Conservation (phyloP, 2,329 filamentous ascomycete genomes). For the Macrophomina phaseolina region DNA sequence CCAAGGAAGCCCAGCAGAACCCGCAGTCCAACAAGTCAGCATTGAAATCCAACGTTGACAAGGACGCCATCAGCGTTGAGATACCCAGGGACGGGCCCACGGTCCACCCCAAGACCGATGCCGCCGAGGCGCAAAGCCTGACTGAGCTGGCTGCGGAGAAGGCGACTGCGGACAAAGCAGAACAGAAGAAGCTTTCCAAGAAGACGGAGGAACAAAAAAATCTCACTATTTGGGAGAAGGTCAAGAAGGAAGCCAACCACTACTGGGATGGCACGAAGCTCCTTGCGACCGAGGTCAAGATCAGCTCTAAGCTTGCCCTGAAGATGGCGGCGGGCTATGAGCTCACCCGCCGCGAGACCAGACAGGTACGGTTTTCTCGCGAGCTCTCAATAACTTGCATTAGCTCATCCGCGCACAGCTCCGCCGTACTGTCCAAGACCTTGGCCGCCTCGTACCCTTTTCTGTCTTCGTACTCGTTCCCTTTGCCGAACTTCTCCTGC, state of each 20-base stretch:
- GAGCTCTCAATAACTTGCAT: background rate
- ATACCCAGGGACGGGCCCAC: slow-evolving; percentile 48
- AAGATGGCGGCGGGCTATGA: slow-evolving; percentile 99
- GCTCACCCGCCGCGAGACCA: slow-evolving; percentile 88
- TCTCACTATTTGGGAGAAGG: slow-evolving; percentile 84
- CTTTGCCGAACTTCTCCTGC: slow-evolving; percentile 90
- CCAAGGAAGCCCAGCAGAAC: slow-evolving; percentile 57
- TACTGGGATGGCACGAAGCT: slow-evolving; percentile 99
- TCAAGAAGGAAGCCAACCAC: slow-evolving; percentile 91
- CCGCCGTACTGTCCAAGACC: slow-evolving; percentile 89
- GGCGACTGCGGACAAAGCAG: slow-evolving; percentile 52
- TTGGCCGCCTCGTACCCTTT: slow-evolving; percentile 91
- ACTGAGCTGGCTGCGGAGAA: slow-evolving; percentile 69
- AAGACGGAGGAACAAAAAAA: slow-evolving; percentile 81
- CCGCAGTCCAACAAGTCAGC: slow-evolving; percentile 37
- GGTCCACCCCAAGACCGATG: slow-evolving; percentile 53
- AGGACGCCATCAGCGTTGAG: slow-evolving; percentile 31
- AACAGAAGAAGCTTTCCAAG: slow-evolving; percentile 62
- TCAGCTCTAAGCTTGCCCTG: slow-evolving; percentile 86
- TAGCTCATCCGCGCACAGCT: slow-evolving; percentile 57
- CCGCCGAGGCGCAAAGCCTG: slow-evolving; percentile 57
- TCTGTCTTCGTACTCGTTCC: slow-evolving; percentile 97
- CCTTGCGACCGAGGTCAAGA: slow-evolving; percentile 87
- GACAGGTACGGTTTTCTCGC: slow-evolving; percentile 62
- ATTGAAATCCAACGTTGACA: slow-evolving; percentile 32